Base-by-base conservation (phyloP, 345 rosid species). In the Alliaria petiolata region DNA sequence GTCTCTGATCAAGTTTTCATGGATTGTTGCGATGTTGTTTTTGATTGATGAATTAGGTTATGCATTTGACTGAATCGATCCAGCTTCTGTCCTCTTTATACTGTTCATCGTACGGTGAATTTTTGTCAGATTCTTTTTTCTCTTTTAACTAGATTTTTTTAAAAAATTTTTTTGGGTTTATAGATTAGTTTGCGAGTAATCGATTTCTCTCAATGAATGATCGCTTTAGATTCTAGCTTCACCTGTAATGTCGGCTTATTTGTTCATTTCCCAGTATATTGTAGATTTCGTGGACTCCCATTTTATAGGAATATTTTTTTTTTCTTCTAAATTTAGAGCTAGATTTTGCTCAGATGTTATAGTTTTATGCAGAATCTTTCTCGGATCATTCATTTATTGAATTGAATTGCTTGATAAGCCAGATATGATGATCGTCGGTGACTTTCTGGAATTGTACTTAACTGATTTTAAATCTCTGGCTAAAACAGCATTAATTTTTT, bases 31-130 rank as follows among this genome's bases (percentile, higher is more conserved):
- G n/a, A n/a, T 22, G 36, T 51, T n/a, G n/a, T 36, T 45, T 45
- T 46, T 35, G 56, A 25, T 59, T 26, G 45, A 39, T 52, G 43
- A 51, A 31, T 62, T 33, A 31, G 54, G 69, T 62, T 63, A 22
- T 4, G 15, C 67, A 40, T 74, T 74, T 66, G 61, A 49, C 46
- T 58, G 72, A 74, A 30, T 74, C 54, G 72, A 74, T 74, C 61
- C 67, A 49, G 38, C 36, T 65, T 17, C 59, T 66, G 15, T 60
- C 25, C 26, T 71, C 61, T 62, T 31, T 31, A 8, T 50, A 47
- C 77, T 73, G 72, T 65, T 57, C 71, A 73, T 65, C 43, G 71
- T 56, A 73, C 71, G 66, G 34, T 55, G 51, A 59, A 14, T 71
- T 56, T 22, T 36, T 73, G 42, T 65, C 52, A 39, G 67, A 20